Percentiles rank a stretch among this genome's conserved stretches.
Evolutionary conservation across 768 basidiomycete genomes (phyloP).

Genomic region (Tylopilus subfusipes): DNA sequence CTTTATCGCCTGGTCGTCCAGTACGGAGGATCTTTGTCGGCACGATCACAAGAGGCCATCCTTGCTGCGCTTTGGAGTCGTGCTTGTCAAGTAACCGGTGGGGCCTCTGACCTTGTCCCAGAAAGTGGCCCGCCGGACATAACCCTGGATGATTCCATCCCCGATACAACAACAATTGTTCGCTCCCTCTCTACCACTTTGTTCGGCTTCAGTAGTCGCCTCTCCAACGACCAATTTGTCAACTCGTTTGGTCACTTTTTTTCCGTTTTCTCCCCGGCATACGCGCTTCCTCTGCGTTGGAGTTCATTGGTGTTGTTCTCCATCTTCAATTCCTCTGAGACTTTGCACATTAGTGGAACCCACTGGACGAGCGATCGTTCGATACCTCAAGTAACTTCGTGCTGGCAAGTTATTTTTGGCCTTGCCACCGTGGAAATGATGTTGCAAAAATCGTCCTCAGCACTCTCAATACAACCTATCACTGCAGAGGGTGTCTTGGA

Average conservation of each 20-base stretch:
- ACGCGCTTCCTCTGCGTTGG: constrained; percentile 40
- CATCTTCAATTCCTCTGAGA: constrained; percentile 19
- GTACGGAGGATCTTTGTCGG: constrained; percentile 23
- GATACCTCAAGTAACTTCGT: constrained; percentile 5
- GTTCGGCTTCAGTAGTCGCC: neutral
- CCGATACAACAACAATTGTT: constrained; percentile 13
- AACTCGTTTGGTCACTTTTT: constrained; percentile 4
- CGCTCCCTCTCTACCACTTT: constrained; percentile 12
- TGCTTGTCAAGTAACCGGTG: constrained; percentile 6
- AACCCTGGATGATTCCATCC: neutral
- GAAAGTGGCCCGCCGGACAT: neutral
- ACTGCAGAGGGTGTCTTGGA: constrained; percentile 18
- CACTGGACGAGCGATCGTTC: neutral
- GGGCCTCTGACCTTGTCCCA: neutral
- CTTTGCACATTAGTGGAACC: neutral
- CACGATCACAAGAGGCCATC: constrained; percentile 31
- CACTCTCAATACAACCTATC: neutral
- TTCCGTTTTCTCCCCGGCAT: constrained; percentile 28
- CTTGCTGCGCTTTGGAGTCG: constrained; percentile 38
- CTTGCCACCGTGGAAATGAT: constrained; percentile 38
- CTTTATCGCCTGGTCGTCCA: constrained; percentile 40
- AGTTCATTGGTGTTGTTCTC: constrained; percentile 40
- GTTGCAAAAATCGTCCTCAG: constrained; percentile 4
- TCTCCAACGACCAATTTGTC: neutral
- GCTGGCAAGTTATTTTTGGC: constrained; percentile 43